Percentiles rank a stretch among this genome's conserved stretches.
Conservation (phyloP, 1,284 basidiomycete species). For the Sporisorium graminicola region DNA sequence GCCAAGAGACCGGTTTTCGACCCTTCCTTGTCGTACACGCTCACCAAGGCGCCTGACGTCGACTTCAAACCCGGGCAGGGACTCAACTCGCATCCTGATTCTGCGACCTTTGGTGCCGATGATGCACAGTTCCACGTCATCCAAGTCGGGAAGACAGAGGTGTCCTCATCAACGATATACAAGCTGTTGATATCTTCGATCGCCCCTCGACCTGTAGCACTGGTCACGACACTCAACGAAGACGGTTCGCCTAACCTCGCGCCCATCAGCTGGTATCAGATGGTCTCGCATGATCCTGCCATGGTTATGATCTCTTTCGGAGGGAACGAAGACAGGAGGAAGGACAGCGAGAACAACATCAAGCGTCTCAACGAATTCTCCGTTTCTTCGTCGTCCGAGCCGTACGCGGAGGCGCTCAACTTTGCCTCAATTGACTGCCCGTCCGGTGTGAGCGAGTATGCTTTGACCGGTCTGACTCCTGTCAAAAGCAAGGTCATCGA, state of each 20-base stretch:
- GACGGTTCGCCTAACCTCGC: conserved; percentile 53
- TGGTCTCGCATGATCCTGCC: conserved; percentile 60
- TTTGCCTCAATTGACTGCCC: conserved; percentile 61
- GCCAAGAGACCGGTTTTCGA: conserved; percentile 35
- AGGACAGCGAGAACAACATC: conserved; percentile 61
- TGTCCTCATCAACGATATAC: conserved; percentile 47
- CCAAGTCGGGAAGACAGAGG: conserved; percentile 52
- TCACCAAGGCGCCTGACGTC: conserved; percentile 39
- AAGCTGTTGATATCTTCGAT: conserved; percentile 60
- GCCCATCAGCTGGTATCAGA: conserved; percentile 62
- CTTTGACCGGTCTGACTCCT: conserved; percentile 56
- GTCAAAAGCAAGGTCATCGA: conserved; percentile 51
- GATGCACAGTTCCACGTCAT: conserved; percentile 50
- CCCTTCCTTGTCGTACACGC: conserved; percentile 37
- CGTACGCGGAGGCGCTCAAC: conserved; percentile 60
- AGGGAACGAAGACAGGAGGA: conserved; percentile 43
- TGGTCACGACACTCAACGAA: conserved; percentile 56
- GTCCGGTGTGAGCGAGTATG: conserved; percentile 51
- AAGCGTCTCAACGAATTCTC: conserved; percentile 49
- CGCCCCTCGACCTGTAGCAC: conserved; percentile 58
- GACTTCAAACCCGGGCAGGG: conserved; percentile 52
- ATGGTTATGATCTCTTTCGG: conserved; percentile 62
- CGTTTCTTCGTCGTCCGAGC: conserved; percentile 54
- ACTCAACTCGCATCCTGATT: conserved; percentile 50
- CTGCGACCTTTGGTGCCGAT: conserved; percentile 22